phyloP scores from a whole-genome alignment of 768 basidiomycete species.

The Amanita pseudoporphyria region DNA sequence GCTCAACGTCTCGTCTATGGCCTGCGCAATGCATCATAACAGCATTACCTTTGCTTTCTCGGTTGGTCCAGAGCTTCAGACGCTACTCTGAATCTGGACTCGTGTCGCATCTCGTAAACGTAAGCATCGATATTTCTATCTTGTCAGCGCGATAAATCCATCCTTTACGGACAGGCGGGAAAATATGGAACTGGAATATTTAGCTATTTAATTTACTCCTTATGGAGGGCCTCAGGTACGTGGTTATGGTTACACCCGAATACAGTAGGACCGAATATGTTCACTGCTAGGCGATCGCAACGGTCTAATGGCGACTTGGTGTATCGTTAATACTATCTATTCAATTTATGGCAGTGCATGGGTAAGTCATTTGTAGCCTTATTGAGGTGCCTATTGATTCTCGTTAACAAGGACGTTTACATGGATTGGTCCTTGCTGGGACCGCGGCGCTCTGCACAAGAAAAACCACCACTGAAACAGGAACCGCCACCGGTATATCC shows the following conservation, averaged over 20 bases:
- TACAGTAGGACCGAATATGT: background rate
- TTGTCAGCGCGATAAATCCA: background rate
- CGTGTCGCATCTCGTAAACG: constrained; percentile 81
- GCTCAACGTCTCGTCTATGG: constrained; percentile 43
- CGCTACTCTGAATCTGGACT: constrained; percentile 77
- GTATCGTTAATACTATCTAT: constrained; percentile 51
- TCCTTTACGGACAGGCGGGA: constrained; percentile 48
- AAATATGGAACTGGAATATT: constrained; percentile 71
- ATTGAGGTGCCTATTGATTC: background rate
- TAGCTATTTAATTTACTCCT: constrained; percentile 56
- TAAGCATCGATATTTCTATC: constrained; percentile 18
- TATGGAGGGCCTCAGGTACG: constrained; percentile 66
- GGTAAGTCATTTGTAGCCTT: constrained; percentile 35
- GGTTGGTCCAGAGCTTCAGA: constrained; percentile 78
- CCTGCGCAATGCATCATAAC: constrained; percentile 48
- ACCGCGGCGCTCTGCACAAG: no score
- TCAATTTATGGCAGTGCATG: constrained; percentile 69
- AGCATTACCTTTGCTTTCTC: constrained; percentile 60
- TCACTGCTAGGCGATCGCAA: constrained; percentile 23
- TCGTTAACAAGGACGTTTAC: constrained; percentile 46
- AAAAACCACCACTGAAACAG: no score
- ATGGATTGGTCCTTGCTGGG: constrained; percentile 91
- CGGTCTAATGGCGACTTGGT: constrained; percentile 56
- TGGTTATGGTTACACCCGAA: constrained; percentile 9
- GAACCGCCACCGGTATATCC: constrained; percentile 42